phyloP scores from a whole-genome alignment of 2,329 filamentous ascomycete genomes.

The Diaporthe vexans region DNA sequence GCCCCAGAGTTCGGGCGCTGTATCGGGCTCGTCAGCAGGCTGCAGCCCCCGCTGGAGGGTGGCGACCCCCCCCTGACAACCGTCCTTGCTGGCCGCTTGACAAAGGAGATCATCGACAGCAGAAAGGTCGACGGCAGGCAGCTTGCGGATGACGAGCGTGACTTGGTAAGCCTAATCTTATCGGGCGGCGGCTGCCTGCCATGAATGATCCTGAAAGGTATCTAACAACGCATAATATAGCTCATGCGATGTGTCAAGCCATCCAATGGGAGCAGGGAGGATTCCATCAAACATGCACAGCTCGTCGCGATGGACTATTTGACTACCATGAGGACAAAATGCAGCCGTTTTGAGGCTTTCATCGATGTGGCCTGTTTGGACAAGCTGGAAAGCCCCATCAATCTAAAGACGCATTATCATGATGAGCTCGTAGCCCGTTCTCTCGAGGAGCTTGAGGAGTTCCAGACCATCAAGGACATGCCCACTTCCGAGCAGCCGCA shows the following conservation, averaged over 20 bases:
- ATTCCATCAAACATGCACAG: conserved; percentile 36
- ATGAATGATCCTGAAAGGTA: too few relatives aligned
- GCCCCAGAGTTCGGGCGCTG: conserved; percentile 30
- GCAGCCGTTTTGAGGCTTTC: conserved; percentile 35
- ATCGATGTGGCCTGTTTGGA: conserved; percentile 30
- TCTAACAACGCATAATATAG: conserved; percentile 8
- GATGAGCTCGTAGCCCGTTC: conserved; percentile 41
- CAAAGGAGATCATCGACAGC: conserved; percentile 23
- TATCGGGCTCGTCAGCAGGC: conserved; percentile 32
- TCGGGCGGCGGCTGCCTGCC: neutral
- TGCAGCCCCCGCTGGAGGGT: conserved; percentile 17
- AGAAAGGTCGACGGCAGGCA: conserved; percentile 11
- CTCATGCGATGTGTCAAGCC: conserved; percentile 39
- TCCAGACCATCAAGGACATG: conserved; percentile 24
- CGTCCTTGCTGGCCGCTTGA: conserved; percentile 37
- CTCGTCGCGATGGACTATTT: conserved; percentile 40
- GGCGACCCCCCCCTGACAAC: conserved; percentile 36
- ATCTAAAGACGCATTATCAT: conserved; percentile 41
- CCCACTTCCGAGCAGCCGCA: neutral
- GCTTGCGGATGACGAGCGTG: conserved; percentile 20
- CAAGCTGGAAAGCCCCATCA: conserved; percentile 38
- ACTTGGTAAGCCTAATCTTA: conserved; percentile 28
- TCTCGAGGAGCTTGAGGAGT: conserved; percentile 31
- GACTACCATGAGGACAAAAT: conserved; percentile 33
- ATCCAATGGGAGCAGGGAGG: conserved; percentile 1